These are phyloP conservation scores for Trematosphaeria pertusa DNA, from an alignment of 2,329 filamentous ascomycete species.

Conservation along the genomic window DNA sequence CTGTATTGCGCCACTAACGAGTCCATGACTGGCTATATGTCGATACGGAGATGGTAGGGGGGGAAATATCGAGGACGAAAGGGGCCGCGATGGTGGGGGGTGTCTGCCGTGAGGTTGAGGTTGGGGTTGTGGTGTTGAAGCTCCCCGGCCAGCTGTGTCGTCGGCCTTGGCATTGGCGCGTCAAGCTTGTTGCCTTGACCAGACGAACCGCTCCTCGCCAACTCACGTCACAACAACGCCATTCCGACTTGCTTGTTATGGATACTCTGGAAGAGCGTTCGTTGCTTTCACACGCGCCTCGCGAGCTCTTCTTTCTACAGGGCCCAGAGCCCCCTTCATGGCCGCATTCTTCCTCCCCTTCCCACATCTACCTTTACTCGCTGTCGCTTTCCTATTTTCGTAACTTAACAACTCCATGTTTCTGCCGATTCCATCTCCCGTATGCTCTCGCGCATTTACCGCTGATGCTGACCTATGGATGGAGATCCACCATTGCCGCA, in stretches of 20 bases:
- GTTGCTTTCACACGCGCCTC: not conserved
- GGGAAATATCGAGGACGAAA: constrained; percentile 5
- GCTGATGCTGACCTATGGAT: too few species aligned
- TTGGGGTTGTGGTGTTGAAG: constrained; percentile 31
- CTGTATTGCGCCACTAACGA: constrained; percentile 92
- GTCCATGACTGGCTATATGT: constrained; percentile 69
- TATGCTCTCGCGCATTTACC: too few species aligned
- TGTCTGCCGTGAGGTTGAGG: constrained; percentile 12
- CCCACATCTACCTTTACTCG: not conserved
- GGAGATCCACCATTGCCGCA: too few species aligned
- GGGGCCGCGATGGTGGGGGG: constrained; percentile 14
- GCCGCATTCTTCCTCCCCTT: not conserved
- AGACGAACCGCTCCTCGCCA: not conserved
- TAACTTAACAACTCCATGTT: too few species aligned
- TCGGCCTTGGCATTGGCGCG: constrained; percentile 23
- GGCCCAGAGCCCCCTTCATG: not conserved
- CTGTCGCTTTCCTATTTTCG: too few species aligned
- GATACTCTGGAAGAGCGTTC: not conserved
- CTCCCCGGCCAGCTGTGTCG: constrained; percentile 29
- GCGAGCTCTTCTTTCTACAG: not conserved
- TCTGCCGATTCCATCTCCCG: too few species aligned
- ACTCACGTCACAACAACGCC: not conserved
- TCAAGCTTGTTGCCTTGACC: constrained; percentile 29
- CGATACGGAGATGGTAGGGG: not conserved
- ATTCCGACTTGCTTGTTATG: not conserved